Conservation (phyloP, 2,329 filamentous ascomycete species). For the Nemania bipapillata region DNA sequence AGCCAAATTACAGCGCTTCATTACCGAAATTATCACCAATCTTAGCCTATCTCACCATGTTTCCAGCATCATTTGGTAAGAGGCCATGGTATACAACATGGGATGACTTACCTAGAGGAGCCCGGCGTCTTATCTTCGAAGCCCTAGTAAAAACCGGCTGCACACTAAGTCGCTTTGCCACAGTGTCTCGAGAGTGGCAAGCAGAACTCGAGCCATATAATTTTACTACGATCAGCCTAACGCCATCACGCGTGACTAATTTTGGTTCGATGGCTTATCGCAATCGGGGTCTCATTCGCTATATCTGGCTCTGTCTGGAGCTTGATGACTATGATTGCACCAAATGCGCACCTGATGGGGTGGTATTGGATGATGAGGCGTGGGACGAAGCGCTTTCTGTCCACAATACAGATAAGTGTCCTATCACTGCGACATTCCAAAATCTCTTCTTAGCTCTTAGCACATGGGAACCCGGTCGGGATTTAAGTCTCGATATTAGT, state of each 20-base stretch:
- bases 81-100: no score
- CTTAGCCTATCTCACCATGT: no score
- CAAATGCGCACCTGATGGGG: background rate
- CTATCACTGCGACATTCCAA: conserved; percentile 49
- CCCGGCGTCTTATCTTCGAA: conserved; percentile 22
- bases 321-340: conserved; percentile 48
- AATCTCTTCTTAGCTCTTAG: conserved; percentile 50
- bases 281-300: conserved; percentile 46
- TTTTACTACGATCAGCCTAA: conserved; percentile 12
- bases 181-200: conserved; percentile 26
- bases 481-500: conserved; percentile 54
- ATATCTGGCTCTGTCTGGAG: conserved; percentile 50
- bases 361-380: conserved; percentile 5
- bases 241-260: conserved; percentile 44
- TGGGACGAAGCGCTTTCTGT: conserved; percentile 33
- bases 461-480: conserved; percentile 50
- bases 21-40: no score
- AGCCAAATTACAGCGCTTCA: no score
- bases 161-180: conserved; percentile 17
- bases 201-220: conserved; percentile 15
- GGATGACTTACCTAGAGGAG: no score
- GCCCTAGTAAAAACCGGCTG: conserved; percentile 14
- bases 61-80: no score
- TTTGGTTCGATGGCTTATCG: conserved; percentile 48
- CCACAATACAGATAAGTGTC: conserved; percentile 42